phyloP scores from a whole-genome alignment of 208 protist genomes.

The Leishmania guyanensis region DNA sequence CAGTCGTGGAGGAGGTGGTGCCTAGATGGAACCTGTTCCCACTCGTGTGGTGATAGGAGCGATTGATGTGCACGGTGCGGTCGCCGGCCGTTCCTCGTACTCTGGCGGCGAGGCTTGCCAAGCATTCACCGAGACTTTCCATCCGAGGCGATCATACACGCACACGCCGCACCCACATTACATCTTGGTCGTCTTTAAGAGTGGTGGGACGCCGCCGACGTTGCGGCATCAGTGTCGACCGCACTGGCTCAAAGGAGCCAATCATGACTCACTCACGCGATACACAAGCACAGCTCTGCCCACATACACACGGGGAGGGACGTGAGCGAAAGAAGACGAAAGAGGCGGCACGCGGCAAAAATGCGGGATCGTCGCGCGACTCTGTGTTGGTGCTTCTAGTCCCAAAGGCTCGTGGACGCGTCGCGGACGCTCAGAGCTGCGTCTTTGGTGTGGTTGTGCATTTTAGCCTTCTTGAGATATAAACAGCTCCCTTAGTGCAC shows the following conservation, averaged over 20 bases:
- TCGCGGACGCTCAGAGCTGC: too few relatives aligned
- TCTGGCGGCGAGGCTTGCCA: neutral
- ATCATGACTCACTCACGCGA: neutral
- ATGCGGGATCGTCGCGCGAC: too few relatives aligned
- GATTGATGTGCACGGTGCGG: neutral
- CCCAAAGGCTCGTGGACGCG: too few relatives aligned
- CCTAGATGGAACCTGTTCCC: constrained; percentile 59
- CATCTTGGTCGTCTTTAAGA: neutral
- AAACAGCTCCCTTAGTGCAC: neutral
- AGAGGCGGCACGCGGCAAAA: neutral
- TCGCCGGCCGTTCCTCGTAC: neutral
- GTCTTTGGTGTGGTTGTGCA: neutral
- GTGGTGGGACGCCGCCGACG: neutral
- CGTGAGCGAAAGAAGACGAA: neutral
- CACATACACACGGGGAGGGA: neutral
- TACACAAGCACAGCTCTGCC: neutral
- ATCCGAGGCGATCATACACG: neutral
- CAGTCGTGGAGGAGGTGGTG: constrained; percentile 15
- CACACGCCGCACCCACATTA: neutral
- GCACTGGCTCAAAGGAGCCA: neutral
- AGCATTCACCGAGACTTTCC: neutral
- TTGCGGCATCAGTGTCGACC: neutral
- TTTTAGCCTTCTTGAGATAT: neutral
- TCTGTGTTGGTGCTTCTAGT: too few relatives aligned
- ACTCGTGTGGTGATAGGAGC: constrained; percentile 26